phyloP scores from a whole-genome alignment of 1,284 basidiomycete species.

The Lentinula novae-zelandiae region DNA sequence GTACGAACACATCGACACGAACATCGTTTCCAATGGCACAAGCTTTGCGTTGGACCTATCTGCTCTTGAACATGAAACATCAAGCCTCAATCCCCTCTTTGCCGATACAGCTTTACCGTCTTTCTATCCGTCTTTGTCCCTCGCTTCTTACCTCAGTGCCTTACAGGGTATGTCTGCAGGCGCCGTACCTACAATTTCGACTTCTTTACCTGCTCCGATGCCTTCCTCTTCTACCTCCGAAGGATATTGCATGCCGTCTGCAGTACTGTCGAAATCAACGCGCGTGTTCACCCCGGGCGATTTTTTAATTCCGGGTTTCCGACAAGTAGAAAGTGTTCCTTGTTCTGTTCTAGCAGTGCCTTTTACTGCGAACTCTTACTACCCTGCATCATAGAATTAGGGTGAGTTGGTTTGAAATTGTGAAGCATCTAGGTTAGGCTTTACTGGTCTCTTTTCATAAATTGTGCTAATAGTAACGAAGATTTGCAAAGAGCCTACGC shows the following conservation, averaged over 20 bases:
- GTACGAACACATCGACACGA: conserved; percentile 4
- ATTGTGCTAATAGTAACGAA: background rate
- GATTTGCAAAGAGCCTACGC: too few species aligned
- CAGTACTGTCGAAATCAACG: background rate
- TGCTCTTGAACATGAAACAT: background rate
- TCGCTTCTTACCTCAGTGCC: background rate
- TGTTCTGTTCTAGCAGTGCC: background rate
- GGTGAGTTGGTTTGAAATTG: background rate
- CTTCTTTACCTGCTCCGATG: background rate
- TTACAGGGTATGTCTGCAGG: background rate
- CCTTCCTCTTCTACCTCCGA: background rate
- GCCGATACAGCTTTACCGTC: background rate
- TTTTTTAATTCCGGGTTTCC: background rate
- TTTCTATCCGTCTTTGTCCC: background rate
- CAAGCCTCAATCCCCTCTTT: background rate
- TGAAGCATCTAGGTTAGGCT: background rate
- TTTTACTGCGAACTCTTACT: background rate
- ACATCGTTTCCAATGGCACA: background rate
- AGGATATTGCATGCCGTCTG: background rate
- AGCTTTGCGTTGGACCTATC: background rate
- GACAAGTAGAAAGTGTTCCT: background rate
- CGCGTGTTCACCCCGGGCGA: background rate
- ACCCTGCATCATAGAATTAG: background rate
- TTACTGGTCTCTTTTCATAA: background rate
- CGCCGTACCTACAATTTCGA: background rate